A percentile compares a stretch with the other conserved stretches of the same genome.
These are phyloP conservation scores for Myriosclerotinia curreyana DNA, from an alignment of 2,329 filamentous ascomycete genomes.

Conservation along the genomic window DNA sequence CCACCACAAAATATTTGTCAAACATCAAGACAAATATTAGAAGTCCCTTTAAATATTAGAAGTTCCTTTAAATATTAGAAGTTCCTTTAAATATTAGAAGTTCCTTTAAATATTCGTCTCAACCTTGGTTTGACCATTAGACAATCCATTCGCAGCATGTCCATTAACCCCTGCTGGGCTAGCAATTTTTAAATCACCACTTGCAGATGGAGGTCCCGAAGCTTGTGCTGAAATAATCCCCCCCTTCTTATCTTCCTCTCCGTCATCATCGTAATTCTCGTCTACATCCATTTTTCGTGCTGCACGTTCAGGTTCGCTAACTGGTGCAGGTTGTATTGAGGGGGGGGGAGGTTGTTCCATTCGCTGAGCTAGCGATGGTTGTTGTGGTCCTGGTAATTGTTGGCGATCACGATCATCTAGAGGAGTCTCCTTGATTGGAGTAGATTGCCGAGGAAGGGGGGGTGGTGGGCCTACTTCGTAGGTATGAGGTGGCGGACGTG, in stretches of 20 bases:
- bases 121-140: conserved; percentile 37
- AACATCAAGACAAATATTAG: neutral
- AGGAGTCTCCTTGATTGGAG: conserved; percentile 49
- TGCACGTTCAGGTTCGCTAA: conserved; percentile 75
- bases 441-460: conserved; percentile 31
- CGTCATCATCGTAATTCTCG: conserved; percentile 95
- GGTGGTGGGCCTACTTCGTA: conserved; percentile 48
- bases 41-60: conserved; percentile 14
- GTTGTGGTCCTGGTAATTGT: conserved; percentile 39
- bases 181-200: conserved; percentile 50
- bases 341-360: conserved; percentile 39
- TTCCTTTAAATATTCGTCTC: conserved; percentile 28
- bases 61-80: conserved; percentile 14
- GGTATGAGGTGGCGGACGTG: conserved; percentile 45
- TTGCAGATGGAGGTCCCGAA: conserved; percentile 45
- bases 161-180: conserved; percentile 45
- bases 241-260: conserved; percentile 75
- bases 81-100: neutral
- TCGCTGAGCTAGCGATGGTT: conserved; percentile 41
- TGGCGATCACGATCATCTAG: conserved; percentile 52
- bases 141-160: conserved; percentile 35
- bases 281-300: conserved; percentile 96
- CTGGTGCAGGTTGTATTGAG: conserved; percentile 46
- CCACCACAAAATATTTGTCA: neutral
- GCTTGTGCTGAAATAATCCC: conserved; percentile 46